Base-by-base conservation (phyloP, 202 grass and related monocot species). In the Alloteropsis angusta region DNA sequence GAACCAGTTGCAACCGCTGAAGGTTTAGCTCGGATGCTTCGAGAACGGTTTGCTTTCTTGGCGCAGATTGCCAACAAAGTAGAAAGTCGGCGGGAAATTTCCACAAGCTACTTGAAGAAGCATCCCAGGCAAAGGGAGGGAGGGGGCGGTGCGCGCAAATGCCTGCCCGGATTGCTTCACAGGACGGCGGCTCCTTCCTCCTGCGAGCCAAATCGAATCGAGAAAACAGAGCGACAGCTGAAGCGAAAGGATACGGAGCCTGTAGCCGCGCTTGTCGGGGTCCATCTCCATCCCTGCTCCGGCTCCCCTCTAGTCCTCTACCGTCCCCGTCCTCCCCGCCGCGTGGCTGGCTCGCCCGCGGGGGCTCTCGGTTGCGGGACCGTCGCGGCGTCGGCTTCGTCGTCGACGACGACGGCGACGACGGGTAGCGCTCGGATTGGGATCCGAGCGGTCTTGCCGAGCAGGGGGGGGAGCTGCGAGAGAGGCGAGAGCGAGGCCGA, bases 221-320 rank as follows among this genome's bases (percentile, higher is more conserved):
- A 65, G 70, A 88, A 88, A 70, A 11, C 22, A 4, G 71, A 71
- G 47, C 42, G 5, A 36, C 45, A 21, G 45, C 78, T 68, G 72
- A 57, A 72, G 72, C 17, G 34, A 80, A 88, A 93, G 96, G 96
- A 99, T 99, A 99, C 96, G 96, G 76, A 99, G 84, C 84, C 87
- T 90, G 88, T 90, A 93, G 65, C 90, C 90, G 75, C 92, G 96
- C 86, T 91, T 95, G 75, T 87, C 87, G 39, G 85, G 85, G 84
- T 73, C 87, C 39, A 83, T 84, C 81, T 73, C 65, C 82, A 88
- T 90, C 82, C 44, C 49, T 42, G n/a, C n/a, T n/a, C 66, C 70
- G 48, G 61, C 76, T 56, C 65, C 67, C 45, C 45, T 38, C 37
- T 30, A 19, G 9, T 8, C 39, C 9, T 38, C 9, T 38, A 22